phyloP scores from a whole-genome alignment of 2,329 filamentous ascomycete genomes.

The Fusarium cicatricum region DNA sequence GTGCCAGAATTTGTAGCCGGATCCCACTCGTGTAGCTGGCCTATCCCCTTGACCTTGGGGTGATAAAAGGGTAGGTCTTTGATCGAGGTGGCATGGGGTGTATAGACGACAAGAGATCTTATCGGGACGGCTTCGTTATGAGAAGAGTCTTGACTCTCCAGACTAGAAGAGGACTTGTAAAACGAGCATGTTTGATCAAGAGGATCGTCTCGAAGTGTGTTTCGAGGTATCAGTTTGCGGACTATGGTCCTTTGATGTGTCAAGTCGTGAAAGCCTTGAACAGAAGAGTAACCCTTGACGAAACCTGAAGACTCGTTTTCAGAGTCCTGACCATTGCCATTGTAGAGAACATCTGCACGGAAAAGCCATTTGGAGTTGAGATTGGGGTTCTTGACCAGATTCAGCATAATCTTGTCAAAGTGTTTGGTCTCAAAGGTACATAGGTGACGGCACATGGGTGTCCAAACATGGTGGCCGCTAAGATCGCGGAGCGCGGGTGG shows the following conservation, averaged over 20 bases:
- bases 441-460: slow-evolving; percentile 60
- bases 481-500: slow-evolving; percentile 41
- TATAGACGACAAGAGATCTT: slow-evolving; percentile 69
- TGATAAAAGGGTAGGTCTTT: slow-evolving; percentile 87
- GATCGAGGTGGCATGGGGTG: slow-evolving; percentile 72
- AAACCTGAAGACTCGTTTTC: neutral
- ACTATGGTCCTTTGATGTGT: slow-evolving; percentile 71
- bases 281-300: neutral
- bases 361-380: slow-evolving; percentile 81
- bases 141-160: slow-evolving; percentile 10
- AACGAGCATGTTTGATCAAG: slow-evolving; percentile 86
- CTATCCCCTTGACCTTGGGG: slow-evolving; percentile 76
- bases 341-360: slow-evolving; percentile 74
- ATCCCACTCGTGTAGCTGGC: slow-evolving; percentile 76
- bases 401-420: slow-evolving; percentile 74
- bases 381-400: slow-evolving; percentile 81
- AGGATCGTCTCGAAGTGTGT: slow-evolving; percentile 76
- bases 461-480: slow-evolving; percentile 52
- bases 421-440: slow-evolving; percentile 70
- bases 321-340: slow-evolving; percentile 39
- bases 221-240: slow-evolving; percentile 81
- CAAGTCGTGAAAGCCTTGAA: slow-evolving; percentile 37
- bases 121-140: slow-evolving; percentile 39
- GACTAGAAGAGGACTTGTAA: slow-evolving; percentile 53
- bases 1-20: slow-evolving; percentile 52